phyloP scores from a whole-genome alignment of 1,284 basidiomycete species.

The Leccinum subrobustum region DNA sequence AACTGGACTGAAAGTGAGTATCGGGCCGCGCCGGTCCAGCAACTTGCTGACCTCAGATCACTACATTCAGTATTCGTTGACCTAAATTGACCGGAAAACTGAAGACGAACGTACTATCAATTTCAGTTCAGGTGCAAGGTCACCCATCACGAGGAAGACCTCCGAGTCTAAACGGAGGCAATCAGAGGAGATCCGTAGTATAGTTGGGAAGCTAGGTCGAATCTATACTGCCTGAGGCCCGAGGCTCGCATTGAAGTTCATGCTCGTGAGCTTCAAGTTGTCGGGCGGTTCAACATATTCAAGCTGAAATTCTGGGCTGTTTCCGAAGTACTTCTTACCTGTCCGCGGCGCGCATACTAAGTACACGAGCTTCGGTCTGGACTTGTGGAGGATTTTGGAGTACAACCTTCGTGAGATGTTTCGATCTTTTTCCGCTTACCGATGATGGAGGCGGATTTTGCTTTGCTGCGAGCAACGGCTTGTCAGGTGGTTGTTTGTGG shows the following conservation, averaged over 20 bases:
- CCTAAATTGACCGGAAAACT: background rate
- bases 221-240: background rate
- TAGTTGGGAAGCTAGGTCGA: background rate
- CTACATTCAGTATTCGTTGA: background rate
- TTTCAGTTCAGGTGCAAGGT: background rate
- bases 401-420: too few species aligned
- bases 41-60: background rate
- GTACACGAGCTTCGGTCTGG: background rate
- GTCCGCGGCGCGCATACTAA: background rate
- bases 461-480: background rate
- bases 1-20: background rate
- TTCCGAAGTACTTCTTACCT: too few species aligned
- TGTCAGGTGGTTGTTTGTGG: background rate
- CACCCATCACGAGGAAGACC: background rate
- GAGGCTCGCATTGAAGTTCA: background rate
- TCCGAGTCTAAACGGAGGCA: background rate
- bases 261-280: background rate
- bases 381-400: background rate
- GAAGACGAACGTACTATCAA: background rate
- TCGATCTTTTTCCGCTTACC: background rate
- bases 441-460: background rate
- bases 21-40: background rate
- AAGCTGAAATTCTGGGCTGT: background rate
- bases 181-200: background rate
- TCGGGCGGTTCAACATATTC: background rate